Evolutionary conservation across 805 yeast genomes (phyloP), one percentile per base, ranked within the genome.

Genomic region (Torulaspora indica): DNA sequence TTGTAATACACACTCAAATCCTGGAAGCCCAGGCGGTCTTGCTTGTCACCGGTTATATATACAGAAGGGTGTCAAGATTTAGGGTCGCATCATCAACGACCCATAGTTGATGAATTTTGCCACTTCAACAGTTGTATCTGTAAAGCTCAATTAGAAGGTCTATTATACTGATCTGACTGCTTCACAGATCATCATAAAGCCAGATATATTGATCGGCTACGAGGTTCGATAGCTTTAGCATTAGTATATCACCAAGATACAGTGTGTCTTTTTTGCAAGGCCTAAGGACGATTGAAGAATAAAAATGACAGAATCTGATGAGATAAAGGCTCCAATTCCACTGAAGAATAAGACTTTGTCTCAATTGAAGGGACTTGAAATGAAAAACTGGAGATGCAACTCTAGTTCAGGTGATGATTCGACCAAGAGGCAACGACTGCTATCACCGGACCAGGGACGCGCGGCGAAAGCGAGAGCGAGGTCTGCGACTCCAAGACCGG

Each of bases 241-340:
- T 4, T 20, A 20, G 18, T 20, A 8, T 15, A 9, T 18, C 14
- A 18, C 5, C 8, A 15, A 8, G 3, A 1, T 15, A 31, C 20
- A 3, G 5, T 13, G 9, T 3, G 15, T 28, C 31, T 40, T 35
- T 40, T 40, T 33, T 31, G 22, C 17, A 34, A 36, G 29, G 33
- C 42, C 22, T 34, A 38, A 29, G 24, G 42, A 30, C 40, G 28
- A 15, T 13, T 18, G n/a, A 24, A 24, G 12, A 40, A 29, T 32
- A 20, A 48, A 35, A 31, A 46, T 48, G 49, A 36, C 42, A 23
- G 47, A 10, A 18, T 28, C 29, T 27, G 42, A 48, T 35, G 42
- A 54, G 13, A 47, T 61, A 6, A 52, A 49, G 37, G 56, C 61
- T 7, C 66, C 66, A 29, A 48, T 56, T 29, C 66, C 66, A 15